phyloP scores from a whole-genome alignment of 2,329 filamentous ascomycete genomes.

The Talaromyces albobiverticillius region DNA sequence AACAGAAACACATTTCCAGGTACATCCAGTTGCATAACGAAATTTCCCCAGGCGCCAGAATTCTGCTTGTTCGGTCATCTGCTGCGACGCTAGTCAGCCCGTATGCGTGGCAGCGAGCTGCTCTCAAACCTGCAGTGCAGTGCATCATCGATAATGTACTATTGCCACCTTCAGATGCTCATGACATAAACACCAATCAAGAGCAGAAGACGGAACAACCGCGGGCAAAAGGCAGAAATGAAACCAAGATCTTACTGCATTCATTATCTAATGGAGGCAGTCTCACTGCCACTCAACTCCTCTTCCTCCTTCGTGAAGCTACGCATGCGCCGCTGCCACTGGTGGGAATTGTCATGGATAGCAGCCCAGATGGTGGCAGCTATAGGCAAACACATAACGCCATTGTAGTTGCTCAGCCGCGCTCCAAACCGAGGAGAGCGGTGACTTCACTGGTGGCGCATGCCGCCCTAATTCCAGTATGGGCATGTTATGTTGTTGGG shows the following conservation, averaged over 20 bases:
- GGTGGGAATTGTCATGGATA: conserved; percentile 23
- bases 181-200: not conserved
- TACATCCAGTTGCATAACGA: conserved; percentile 27
- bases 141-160: conserved; percentile 7
- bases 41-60: conserved; percentile 23
- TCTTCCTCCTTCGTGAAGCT: conserved; percentile 16
- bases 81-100: conserved; percentile 19
- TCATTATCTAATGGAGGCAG: conserved; percentile 34
- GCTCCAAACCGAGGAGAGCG: not conserved
- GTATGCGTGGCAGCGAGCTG: conserved; percentile 7
- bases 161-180: not conserved
- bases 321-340: conserved; percentile 17
- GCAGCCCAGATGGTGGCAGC: conserved; percentile 23
- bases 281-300: conserved; percentile 22
- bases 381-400: conserved; percentile 17
- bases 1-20: conserved; percentile 28
- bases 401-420: conserved; percentile 10
- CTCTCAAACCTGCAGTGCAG: conserved; percentile 8
- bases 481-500: not conserved
- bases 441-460: not conserved
- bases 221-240: not conserved
- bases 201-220: not conserved
- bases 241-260: conserved; percentile 25
- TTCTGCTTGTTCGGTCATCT: conserved; percentile 28
- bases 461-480: conserved; percentile 1